phyloP scores from a whole-genome alignment of 2,329 filamentous ascomycete species.

The Trichoderma cornu-damae region DNA sequence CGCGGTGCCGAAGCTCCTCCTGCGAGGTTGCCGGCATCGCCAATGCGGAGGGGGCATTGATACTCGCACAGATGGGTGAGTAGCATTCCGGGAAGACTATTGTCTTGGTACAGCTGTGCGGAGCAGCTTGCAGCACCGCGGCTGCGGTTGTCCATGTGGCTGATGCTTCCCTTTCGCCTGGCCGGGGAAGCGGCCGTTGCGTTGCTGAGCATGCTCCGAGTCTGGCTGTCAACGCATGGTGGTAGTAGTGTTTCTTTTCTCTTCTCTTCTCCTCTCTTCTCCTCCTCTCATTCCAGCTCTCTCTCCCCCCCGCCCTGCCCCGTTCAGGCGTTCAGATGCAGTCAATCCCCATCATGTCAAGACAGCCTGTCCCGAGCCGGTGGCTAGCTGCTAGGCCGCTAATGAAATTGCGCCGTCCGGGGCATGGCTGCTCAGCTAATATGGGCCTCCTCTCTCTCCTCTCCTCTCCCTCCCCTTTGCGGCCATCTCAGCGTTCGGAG shows the following conservation, averaged over 20 bases:
- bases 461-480: not conserved
- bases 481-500: not conserved
- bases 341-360: not conserved
- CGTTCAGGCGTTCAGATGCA: not conserved
- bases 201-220: not conserved
- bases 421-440: slow-evolving; percentile 8
- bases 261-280: not conserved
- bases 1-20: not conserved
- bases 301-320: not conserved
- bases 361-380: not conserved
- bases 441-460: not conserved
- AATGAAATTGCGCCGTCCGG: slow-evolving; percentile 14
- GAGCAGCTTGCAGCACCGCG: slow-evolving; percentile 9
- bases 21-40: not conserved
- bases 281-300: slow-evolving; percentile 1
- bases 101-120: not conserved
- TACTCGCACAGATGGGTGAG: not conserved
- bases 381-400: slow-evolving; percentile 7
- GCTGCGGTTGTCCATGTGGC: slow-evolving; percentile 9
- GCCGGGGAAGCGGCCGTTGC: slow-evolving; percentile 4
- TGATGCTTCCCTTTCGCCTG: slow-evolving; percentile 6
- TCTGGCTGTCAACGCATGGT: not conserved
- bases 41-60: not conserved
- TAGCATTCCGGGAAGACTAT: not conserved
- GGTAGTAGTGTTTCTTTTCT: not conserved